Conservation (phyloP, 177 flowering plant genomes). For the Vitis hybrid region DNA sequence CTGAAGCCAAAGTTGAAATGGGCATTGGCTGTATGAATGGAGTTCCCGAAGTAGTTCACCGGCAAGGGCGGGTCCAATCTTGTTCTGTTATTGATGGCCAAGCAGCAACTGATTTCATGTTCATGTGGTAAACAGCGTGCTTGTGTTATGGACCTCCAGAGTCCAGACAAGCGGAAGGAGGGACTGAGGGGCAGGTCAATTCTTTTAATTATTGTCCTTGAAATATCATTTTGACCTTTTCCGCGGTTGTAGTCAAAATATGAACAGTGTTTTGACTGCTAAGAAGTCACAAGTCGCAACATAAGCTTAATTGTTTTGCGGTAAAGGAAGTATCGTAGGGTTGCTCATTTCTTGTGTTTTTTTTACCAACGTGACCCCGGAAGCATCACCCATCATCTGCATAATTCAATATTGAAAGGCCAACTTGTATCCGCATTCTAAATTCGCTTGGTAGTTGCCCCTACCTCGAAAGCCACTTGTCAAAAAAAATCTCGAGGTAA, state of each 20-base stretch:
- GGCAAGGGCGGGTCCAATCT: conserved; percentile 55
- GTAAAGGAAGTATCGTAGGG: too few relatives aligned
- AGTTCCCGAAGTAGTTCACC: conserved; percentile 53
- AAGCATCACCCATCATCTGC: too few relatives aligned
- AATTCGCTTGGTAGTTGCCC: too few relatives aligned
- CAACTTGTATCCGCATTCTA: too few relatives aligned
- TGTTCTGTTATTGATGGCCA: conserved; percentile 42
- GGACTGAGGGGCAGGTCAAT: conserved; percentile 23
- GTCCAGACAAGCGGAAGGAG: conserved; percentile 31
- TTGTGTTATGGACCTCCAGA: conserved; percentile 52
- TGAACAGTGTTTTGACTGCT: background rate
- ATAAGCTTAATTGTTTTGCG: too few relatives aligned
- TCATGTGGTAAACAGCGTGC: conserved; percentile 27
- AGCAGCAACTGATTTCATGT: conserved; percentile 35
- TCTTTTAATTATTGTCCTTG: too few relatives aligned
- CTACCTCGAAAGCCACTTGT: too few relatives aligned
- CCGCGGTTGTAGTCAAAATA: background rate
- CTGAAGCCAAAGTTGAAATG: conserved; percentile 64
- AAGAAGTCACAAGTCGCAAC: conserved; percentile 10
- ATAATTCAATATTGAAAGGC: too few relatives aligned
- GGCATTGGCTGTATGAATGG: conserved; percentile 47
- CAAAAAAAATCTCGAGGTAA: too few relatives aligned
- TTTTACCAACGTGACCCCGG: too few relatives aligned
- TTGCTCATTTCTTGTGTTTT: too few relatives aligned
- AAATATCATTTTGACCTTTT: background rate